These are phyloP conservation scores for Auxenochlorella protothecoides DNA, from an alignment of 139 green algal genomes.

Conservation along the genomic window DNA sequence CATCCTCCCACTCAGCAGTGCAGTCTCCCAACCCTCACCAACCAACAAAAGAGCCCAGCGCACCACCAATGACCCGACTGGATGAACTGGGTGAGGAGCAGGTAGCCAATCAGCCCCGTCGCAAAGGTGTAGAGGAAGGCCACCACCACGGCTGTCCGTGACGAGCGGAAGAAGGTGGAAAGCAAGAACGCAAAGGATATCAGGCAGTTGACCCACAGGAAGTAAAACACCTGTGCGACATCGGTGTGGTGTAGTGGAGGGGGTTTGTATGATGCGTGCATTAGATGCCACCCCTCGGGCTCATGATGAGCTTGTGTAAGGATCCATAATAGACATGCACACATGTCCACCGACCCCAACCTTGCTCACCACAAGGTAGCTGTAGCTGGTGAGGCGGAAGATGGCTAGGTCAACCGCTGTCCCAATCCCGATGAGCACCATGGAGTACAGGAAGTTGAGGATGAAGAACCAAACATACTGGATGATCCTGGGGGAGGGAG, in stretches of 20 bases:
- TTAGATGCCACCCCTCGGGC: not conserved
- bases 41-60: not conserved
- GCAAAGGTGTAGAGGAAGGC: constrained; percentile 74
- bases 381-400: constrained; percentile 62
- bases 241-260: constrained; percentile 2
- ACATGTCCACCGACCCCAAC: not conserved
- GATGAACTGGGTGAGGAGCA: constrained; percentile 29
- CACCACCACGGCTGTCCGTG: constrained; percentile 44
- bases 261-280: not conserved
- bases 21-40: not conserved
- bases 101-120: constrained; percentile 35
- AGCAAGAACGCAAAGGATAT: constrained; percentile 76
- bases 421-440: constrained; percentile 69
- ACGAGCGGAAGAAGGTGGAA: constrained; percentile 52
- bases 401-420: constrained; percentile 62
- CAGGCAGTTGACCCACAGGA: constrained; percentile 76
- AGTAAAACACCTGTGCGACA: constrained; percentile 74
- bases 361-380: constrained; percentile 16
- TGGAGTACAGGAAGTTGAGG: constrained; percentile 67
- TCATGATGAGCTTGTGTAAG: not conserved
- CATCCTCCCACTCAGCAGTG: too few relatives aligned
- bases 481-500: not conserved
- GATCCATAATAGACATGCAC: not conserved
- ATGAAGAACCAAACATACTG: constrained; percentile 71
- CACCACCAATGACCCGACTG: constrained; percentile 29